Evolutionary conservation across 2,329 filamentous ascomycete genomes (phyloP).

Genomic region (Gaeumannomyces sp.): DNA sequence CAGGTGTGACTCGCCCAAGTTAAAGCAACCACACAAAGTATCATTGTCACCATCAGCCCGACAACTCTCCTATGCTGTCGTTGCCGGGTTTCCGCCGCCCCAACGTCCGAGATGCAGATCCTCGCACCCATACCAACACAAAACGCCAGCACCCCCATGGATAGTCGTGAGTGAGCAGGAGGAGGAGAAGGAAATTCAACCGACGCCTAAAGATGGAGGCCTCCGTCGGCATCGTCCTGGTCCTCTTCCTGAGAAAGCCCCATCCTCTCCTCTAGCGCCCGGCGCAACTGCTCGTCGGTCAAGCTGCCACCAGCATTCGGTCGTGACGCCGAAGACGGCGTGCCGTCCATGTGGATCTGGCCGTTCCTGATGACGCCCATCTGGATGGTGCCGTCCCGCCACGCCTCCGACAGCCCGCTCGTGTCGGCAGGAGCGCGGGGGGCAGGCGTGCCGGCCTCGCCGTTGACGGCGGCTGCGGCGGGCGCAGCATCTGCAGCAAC

Average conservation of each 20-base stretch:
- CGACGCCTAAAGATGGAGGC: conserved; percentile 50
- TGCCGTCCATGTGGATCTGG: conserved; percentile 37
- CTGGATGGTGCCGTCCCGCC: conserved; percentile 59
- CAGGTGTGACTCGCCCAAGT: no score
- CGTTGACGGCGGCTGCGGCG: conserved; percentile 1
- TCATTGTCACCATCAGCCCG: no score
- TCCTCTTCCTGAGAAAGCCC: conserved; percentile 38
- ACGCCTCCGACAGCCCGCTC: conserved; percentile 35
- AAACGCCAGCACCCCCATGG: neutral
- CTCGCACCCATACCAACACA: neutral
- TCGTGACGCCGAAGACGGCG: no score
- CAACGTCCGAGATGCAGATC: neutral
- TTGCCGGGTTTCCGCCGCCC: neutral
- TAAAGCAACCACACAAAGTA: no score
- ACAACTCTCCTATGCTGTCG: no score
- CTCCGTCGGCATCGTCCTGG: conserved; percentile 45
- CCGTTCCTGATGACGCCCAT: conserved; percentile 50
- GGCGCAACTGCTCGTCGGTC: conserved; percentile 53
- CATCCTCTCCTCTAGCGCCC: conserved; percentile 50
- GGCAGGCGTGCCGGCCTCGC: conserved; percentile 12
- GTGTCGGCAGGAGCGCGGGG: neutral
- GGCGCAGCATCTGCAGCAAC: conserved; percentile 6
- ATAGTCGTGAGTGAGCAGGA: neutral
- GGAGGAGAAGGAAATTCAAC: neutral
- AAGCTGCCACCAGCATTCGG: conserved; percentile 37